phyloP scores from a whole-genome alignment of 345 rosid species.

The Arabis alpina region DNA sequence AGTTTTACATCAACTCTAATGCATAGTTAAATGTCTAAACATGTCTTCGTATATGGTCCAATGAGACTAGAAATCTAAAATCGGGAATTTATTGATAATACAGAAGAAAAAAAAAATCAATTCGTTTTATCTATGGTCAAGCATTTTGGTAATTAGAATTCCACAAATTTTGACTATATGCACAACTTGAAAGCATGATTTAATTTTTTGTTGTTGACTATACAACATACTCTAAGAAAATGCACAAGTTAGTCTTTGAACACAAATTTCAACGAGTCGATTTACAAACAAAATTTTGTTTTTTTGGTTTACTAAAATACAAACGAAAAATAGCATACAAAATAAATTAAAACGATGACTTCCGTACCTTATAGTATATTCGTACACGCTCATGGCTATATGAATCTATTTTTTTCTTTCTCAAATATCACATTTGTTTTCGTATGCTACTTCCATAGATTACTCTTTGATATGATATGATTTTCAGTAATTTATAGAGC shows the following conservation, averaged over 20 bases:
- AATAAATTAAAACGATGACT: constrained; percentile 11
- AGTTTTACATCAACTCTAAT: no score
- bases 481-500: no score
- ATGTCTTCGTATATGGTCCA: no score
- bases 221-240: not conserved
- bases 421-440: not conserved
- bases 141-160: not conserved
- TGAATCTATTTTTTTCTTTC: not conserved
- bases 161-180: not conserved
- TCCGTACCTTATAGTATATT: constrained; percentile 3
- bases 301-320: not conserved
- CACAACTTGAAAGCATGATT: not conserved
- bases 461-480: no score
- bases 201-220: not conserved
- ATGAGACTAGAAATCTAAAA: no score
- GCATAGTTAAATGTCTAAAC: no score
- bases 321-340: not conserved
- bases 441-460: no score
- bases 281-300: not conserved
- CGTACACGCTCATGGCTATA: not conserved
- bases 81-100: not conserved
- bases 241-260: constrained; percentile 11
- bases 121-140: not conserved
- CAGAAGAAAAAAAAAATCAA: not conserved
- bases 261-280: constrained; percentile 18